These are phyloP conservation scores for Apophysomyces ossiformis DNA, from an alignment of 371 early-diverging fungal genomes.

Conservation along the genomic window DNA sequence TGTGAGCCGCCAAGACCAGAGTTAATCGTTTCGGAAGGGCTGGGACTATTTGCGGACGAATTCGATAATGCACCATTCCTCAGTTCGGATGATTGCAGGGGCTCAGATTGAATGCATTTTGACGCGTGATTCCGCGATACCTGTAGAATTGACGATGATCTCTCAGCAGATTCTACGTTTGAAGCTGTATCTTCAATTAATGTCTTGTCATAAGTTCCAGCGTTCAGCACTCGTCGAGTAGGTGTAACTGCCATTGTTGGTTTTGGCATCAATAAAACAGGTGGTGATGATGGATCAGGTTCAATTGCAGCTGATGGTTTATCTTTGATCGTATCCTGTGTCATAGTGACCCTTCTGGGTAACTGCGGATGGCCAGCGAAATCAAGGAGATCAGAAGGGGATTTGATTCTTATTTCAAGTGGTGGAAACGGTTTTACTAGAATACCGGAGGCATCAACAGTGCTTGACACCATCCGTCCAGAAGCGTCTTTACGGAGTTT, in stretches of 20 bases:
- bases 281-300: not conserved
- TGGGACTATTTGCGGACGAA: no score
- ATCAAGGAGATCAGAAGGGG: conserved; percentile 24
- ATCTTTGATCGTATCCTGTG: not conserved
- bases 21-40: no score
- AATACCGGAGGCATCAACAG: conserved; percentile 13
- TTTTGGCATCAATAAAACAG: conserved; percentile 8
- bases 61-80: no score
- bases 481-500: conserved; percentile 12
- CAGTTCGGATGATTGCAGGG: no score
- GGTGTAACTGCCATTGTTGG: conserved; percentile 16
- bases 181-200: not conserved
- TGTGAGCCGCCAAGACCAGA: not conserved
- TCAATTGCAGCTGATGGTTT: not conserved
- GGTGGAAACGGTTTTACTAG: conserved; percentile 14
- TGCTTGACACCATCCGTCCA: conserved; percentile 1
- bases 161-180: not conserved
- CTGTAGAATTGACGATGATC: no score
- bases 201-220: conserved; percentile 8
- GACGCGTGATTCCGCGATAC: no score
- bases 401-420: conserved; percentile 14
- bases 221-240: conserved; percentile 5
- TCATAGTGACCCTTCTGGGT: not conserved
- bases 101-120: no score
- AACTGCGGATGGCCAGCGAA: conserved; percentile 20